These are phyloP conservation scores for Clavulina sp. DNA, from an alignment of 768 basidiomycete species.

Conservation along the genomic window DNA sequence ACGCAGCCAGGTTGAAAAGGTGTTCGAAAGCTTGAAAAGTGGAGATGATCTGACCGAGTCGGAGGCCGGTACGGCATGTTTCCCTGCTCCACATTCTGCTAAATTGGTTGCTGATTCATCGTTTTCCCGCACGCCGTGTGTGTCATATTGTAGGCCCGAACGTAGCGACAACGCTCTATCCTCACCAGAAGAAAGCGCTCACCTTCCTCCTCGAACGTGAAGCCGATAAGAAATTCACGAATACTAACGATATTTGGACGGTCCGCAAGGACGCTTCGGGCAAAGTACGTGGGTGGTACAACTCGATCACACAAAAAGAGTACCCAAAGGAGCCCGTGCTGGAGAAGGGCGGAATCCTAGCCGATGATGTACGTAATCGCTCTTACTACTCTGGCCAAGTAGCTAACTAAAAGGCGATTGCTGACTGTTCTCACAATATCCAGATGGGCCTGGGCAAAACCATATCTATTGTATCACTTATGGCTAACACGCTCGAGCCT, in stretches of 20 bases:
- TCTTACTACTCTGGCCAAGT: conserved; percentile 5
- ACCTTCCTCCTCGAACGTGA: conserved; percentile 81
- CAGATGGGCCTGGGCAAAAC: conserved; percentile 99
- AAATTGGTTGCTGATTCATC: background rate
- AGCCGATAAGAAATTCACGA: conserved; percentile 37
- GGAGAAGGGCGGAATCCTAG: conserved; percentile 77
- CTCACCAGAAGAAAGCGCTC: conserved; percentile 95
- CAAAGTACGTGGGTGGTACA: conserved; percentile 37
- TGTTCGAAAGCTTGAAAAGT: conserved; percentile 75
- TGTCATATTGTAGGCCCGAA: conserved; percentile 16
- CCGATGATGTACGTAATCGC: conserved; percentile 70
- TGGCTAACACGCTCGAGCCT: conserved; percentile 64
- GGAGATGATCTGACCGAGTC: conserved; percentile 79
- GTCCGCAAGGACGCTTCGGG: conserved; percentile 19
- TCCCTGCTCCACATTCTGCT: background rate
- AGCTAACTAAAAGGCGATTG: conserved; percentile 7
- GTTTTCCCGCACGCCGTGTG: background rate
- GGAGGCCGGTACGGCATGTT: conserved; percentile 50
- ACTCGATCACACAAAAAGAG: conserved; percentile 72
- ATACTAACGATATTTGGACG: conserved; percentile 31
- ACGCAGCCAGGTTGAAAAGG: conserved; percentile 80
- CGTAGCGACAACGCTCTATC: conserved; percentile 76
- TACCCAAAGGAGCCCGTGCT: conserved; percentile 46
- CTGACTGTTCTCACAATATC: background rate
- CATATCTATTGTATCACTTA: conserved; percentile 83